phyloP scores from a whole-genome alignment of 805 yeast species.

The Starmerella stigmatis region DNA sequence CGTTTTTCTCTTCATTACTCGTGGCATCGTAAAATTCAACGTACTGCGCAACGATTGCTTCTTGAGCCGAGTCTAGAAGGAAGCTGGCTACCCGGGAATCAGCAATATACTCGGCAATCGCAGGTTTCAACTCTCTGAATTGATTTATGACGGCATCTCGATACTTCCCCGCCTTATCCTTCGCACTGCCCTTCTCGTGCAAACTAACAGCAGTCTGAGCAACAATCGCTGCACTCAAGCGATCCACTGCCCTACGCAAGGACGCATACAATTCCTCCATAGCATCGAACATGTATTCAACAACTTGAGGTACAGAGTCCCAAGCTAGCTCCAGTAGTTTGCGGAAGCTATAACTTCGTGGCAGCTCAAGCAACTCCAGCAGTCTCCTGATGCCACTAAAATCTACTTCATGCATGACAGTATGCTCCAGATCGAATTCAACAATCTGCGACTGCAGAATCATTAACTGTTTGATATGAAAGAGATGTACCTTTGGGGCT shows the following conservation, averaged over 20 bases:
- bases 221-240: slow-evolving; percentile 13
- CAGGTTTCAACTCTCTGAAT: slow-evolving; percentile 45
- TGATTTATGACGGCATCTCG: slow-evolving; percentile 39
- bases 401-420: slow-evolving; percentile 60
- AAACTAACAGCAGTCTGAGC: slow-evolving; percentile 30
- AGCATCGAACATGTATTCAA: slow-evolving; percentile 73
- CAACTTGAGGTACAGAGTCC: slow-evolving; percentile 68
- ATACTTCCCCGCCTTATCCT: slow-evolving; percentile 27
- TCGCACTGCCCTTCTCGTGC: slow-evolving; percentile 23
- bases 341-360: slow-evolving; percentile 23
- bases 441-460: slow-evolving; percentile 58
- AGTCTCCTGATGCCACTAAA: slow-evolving; percentile 62
- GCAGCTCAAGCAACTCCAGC: slow-evolving; percentile 35
- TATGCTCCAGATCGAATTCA: slow-evolving; percentile 69
- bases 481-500: slow-evolving; percentile 48
- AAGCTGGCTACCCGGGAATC: slow-evolving; percentile 45
- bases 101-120: slow-evolving; percentile 57
- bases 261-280: slow-evolving; percentile 61
- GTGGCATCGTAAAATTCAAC: slow-evolving; percentile 39
- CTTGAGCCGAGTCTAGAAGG: slow-evolving; percentile 56
- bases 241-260: slow-evolving; percentile 50
- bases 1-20: slow-evolving; percentile 26
- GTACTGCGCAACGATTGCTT: slow-evolving; percentile 48
- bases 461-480: slow-evolving; percentile 60
- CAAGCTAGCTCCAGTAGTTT: slow-evolving; percentile 43